Base-by-base conservation (phyloP, 2,329 filamentous ascomycete genomes). In the Alternaria dauci region DNA sequence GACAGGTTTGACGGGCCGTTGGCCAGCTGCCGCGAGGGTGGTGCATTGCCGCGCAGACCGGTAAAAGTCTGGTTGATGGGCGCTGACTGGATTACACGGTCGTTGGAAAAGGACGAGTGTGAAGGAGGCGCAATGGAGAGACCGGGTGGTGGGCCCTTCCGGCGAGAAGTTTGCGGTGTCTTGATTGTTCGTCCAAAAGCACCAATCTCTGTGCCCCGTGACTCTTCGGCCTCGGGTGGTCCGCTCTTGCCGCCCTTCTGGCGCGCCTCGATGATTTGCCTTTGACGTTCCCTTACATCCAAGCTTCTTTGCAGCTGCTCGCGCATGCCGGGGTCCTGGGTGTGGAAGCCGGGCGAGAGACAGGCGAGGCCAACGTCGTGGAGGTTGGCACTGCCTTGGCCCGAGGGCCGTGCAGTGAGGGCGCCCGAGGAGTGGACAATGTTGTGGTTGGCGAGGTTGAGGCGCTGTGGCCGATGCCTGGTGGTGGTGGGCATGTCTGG, bases 1-100 rank as follows among this genome's bases (percentile, higher is more conserved):
- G 91, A 90, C 53, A 96, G 85, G 63, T 91, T 93, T 9, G 92
- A 93, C 8, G 92, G 90, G 64, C 94, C 92, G 75, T 94, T 94
- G 70, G 88, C 86, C 55, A 93, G 84, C 76, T 95, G 92, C 52
- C 92, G 87, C 44, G 91, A 92, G 59, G 92, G 81, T 0, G 91
- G 91, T 5, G 76, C 71, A 50, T 77, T 78, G 56, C 73, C 77
- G 75, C 96, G 89, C 61, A 95, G 89, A 61, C 94, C 94, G 8
- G 95, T 97, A 76, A 99, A 99, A 38, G 93, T 96, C 76, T 97
- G 94, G 71, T 96, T 90, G 25, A 99, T 86, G 16, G 95, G 95
- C 8, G 95, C 95, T 4, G 95, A 99, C 80, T 99, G 95, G 62
- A 99, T 96, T 36, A 98, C 93, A 70, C 95, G 87, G 83, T 99